Conservation (phyloP, 768 basidiomycete genomes). For the Tulasnella sp. region DNA sequence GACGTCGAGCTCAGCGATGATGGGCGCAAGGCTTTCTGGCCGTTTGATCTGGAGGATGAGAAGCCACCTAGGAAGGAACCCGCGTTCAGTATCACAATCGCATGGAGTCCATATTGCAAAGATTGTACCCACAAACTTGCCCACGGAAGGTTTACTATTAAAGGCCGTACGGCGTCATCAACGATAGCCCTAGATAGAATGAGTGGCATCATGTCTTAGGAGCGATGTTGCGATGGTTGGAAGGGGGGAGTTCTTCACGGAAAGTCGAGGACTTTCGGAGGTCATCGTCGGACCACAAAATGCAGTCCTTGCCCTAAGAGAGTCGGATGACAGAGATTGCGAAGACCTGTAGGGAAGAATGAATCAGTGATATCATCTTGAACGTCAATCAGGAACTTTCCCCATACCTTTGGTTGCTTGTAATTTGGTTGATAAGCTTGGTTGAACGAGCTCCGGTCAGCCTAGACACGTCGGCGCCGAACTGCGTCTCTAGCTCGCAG, state of each 20-base stretch:
- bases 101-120: neutral
- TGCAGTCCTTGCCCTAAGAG: neutral
- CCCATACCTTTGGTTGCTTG: constrained; percentile 19
- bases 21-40: neutral
- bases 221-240: neutral
- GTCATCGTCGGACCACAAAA: constrained; percentile 3
- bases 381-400: too few species aligned
- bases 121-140: neutral
- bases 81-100: neutral
- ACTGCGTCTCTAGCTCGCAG: neutral
- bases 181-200: neutral
- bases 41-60: neutral
- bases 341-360: constrained; percentile 1
- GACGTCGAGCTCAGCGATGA: constrained; percentile 9
- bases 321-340: neutral
- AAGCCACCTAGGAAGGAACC: neutral
- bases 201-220: neutral
- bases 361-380: too few species aligned
- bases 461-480: neutral
- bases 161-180: neutral
- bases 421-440: constrained; percentile 13
- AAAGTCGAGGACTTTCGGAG: neutral
- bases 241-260: neutral
- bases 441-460: neutral
- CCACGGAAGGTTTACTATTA: constrained; percentile 5